Evolutionary conservation across 2,329 filamentous ascomycete species (phyloP), one percentile per base, ranked within the genome.

Genomic region (Aureobasidium vineae): DNA sequence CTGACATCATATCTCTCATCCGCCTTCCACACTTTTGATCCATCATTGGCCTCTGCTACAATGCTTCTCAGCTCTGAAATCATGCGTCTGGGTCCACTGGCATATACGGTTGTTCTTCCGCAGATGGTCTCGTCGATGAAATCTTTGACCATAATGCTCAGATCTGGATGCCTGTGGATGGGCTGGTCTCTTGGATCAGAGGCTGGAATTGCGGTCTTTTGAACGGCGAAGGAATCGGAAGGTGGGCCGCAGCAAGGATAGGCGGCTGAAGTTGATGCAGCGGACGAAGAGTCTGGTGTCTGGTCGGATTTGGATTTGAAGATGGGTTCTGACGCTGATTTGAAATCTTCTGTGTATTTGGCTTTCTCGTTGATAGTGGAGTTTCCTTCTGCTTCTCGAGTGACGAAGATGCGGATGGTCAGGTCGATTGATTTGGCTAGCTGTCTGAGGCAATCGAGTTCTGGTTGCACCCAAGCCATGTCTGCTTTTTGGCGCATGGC

Each of bases 381-480:
- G 5, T 50, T 21, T 5, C 21, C 21, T 31, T 63, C 53, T 15
- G 49, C 61, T 47, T 67, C 68, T 15, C 68, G 56, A 1, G 68
- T 69, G 11, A 69, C 68, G 50, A 66, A 69, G n/a, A 69, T 36
- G 16, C 56, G 52, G 19, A 69, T 43, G 8, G 49, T 57, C 31
- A 69, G 26, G 21, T 59, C 47, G 16, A 56, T 63, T 10, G 57
- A 56, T 23, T 66, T 52, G n/a, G 54, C 65, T 2, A 66, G 33
- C 4, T 66, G 36, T 33, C 66, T 56, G 19, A 68, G 16, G 23
- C 36, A 15, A 13, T 41, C 63, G 26, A 68, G 28, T 19, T 68
- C 66, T 13, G 43, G 33, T 31, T 64, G 52, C 5, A 68, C 63
- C 66, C 66, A 68, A 8, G 49, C 28, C 3, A 68, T 23, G n/a